Evolutionary conservation across 2,329 filamentous ascomycete genomes (phyloP).

Genomic region (Cladosporium sp.): DNA sequence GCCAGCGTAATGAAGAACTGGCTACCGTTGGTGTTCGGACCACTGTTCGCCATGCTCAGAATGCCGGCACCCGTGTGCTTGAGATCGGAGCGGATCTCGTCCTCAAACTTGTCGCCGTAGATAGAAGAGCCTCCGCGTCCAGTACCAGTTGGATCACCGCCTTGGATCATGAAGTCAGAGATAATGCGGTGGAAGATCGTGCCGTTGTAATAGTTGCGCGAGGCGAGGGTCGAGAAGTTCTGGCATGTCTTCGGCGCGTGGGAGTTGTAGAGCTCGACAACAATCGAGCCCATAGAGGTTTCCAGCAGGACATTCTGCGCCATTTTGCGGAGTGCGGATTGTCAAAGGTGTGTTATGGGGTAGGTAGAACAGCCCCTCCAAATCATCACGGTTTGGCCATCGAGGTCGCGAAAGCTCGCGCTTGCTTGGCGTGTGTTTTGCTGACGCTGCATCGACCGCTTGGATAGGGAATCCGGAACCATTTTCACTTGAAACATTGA

Average conservation of each 20-base stretch:
- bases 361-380: background rate
- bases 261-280: slow-evolving; percentile 79
- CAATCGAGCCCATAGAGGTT: slow-evolving; percentile 80
- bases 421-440: background rate
- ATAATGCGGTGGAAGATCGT: slow-evolving; percentile 91
- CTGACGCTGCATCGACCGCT: no score
- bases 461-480: no score
- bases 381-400: background rate
- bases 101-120: slow-evolving; percentile 88
- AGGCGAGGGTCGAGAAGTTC: slow-evolving; percentile 72
- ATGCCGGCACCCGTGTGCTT: slow-evolving; percentile 91
- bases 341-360: background rate
- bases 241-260: slow-evolving; percentile 64
- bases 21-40: slow-evolving; percentile 85
- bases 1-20: slow-evolving; percentile 96
- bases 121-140: slow-evolving; percentile 83
- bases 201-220: slow-evolving; percentile 80
- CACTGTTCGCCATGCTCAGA: slow-evolving; percentile 94
- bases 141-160: slow-evolving; percentile 81
- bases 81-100: slow-evolving; percentile 72
- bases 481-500: no score
- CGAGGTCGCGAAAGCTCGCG: slow-evolving; percentile 3
- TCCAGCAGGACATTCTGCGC: slow-evolving; percentile 73
- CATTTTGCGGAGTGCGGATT: slow-evolving; percentile 45
- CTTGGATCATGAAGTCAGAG: slow-evolving; percentile 89